These are phyloP conservation scores for Wilcoxina mikolae DNA, from an alignment of 495 filamentous ascomycete genomes.

Conservation along the genomic window DNA sequence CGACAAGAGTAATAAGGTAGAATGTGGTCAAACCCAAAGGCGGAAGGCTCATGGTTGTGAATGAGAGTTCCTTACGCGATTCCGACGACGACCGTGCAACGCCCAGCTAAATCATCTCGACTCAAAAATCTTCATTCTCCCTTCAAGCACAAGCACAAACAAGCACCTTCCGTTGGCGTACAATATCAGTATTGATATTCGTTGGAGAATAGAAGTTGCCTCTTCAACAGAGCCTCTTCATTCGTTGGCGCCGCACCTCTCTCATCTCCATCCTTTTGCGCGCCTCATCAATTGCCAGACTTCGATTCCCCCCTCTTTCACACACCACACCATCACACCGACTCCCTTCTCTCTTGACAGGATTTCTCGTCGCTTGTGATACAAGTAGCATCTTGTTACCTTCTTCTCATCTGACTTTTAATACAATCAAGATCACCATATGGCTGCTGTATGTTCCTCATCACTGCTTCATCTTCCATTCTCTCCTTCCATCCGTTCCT, in stretches of 20 bases:
- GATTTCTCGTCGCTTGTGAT: background rate
- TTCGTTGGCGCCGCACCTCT: background rate
- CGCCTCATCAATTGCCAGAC: slow-evolving; percentile 3
- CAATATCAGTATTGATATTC: background rate
- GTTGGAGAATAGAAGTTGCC: background rate
- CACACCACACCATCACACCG: background rate
- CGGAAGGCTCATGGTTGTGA: too few relatives aligned
- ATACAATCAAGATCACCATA: background rate
- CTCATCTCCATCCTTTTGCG: background rate
- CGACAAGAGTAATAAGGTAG: too few relatives aligned
- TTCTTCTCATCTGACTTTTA: background rate
- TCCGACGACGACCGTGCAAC: too few relatives aligned
- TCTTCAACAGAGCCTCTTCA: background rate
- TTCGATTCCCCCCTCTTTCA: background rate
- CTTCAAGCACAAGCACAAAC: background rate
- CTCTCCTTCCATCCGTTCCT: background rate
- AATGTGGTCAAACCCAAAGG: too few relatives aligned
- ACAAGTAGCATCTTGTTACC: background rate
- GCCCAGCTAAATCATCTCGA: background rate
- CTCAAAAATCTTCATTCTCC: background rate
- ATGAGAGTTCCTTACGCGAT: too few relatives aligned
- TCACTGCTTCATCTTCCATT: background rate
- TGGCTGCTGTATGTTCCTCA: slow-evolving; percentile 5
- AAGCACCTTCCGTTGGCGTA: background rate
- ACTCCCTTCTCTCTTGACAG: background rate